Base-by-base conservation (phyloP, 1,139 yeast genomes). In the Pichia sp. region DNA sequence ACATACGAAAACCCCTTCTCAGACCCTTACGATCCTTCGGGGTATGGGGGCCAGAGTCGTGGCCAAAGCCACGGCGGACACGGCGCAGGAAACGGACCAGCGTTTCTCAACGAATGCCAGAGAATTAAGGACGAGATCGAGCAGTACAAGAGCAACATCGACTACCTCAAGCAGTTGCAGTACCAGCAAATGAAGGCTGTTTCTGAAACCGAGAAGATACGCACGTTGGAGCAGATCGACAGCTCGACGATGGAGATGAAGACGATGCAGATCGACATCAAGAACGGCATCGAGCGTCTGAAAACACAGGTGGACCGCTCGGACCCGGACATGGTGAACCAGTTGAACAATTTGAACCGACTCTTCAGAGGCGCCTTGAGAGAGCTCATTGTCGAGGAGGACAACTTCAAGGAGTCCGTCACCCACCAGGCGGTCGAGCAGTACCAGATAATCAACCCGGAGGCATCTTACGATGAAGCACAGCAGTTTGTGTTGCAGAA, bases 271-370 rank as follows among this genome's bases (percentile, higher is more conserved):
- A 15, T 38, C 3, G 44, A 53, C 11, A 57, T 61, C 23, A 57
- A 58, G 49, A 40, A 54, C 29, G 38, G 50, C 8, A 58, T 61
- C 26, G 63, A 58, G 46, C 42, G 23, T 5, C 45, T 59, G 31
- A 55, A 61, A 45, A 42, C 29, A 2, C 30, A 51, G 19, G 54
- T 56, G n/a, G 47, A 54, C 23, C 49, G 52, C 29, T 43, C 59
- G 1, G 59, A 61, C 45, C 56, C 51, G 19, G 65, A 62, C 49
- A 57, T 59, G 53, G 58, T 60, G 16, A 48, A 50, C 11, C 64
- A 61, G 44, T 52, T 61, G 16, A 62, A 62, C 47, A 62, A 61
- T 43, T 45, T 61, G 8, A 56, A 59, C 40, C 54, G 61, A 30
- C 47, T 54, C 8, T 59, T 61, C 16, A 54, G 59, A 41, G 36